phyloP scores from a whole-genome alignment of 345 rosid species.

The Eucalyptus camaldulensis region DNA sequence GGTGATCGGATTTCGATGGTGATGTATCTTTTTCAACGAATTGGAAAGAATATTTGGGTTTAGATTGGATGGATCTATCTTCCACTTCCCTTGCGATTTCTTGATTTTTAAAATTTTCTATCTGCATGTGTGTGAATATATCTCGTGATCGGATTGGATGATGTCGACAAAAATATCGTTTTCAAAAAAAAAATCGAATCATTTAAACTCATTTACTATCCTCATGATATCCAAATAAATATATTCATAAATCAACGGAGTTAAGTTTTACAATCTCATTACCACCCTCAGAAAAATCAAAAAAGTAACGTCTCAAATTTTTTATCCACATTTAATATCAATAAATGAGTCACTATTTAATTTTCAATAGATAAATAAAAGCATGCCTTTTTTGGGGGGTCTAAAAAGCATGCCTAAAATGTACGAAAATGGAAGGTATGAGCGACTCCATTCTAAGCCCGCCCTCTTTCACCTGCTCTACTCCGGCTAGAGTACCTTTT shows the following conservation, averaged over 20 bases:
- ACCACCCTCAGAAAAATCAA: fast-evolving
- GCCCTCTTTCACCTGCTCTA: neutral
- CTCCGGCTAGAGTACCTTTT: neutral
- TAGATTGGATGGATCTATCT: fast-evolving
- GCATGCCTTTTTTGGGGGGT: neutral
- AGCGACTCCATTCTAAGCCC: neutral
- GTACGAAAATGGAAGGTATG: neutral
- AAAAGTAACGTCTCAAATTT: neutral
- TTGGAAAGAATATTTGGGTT: neutral
- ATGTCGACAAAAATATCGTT: neutral
- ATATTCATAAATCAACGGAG: neutral
- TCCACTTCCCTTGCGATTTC: neutral
- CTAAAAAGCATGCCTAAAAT: neutral
- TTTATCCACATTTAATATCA: neutral
- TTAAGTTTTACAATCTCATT: neutral
- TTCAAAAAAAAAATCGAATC: neutral
- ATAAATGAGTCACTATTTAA: neutral
- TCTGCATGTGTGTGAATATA: neutral
- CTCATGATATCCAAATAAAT: neutral
- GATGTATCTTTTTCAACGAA: neutral
- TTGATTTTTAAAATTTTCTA: neutral
- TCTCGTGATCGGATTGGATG: neutral
- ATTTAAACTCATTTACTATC: neutral
- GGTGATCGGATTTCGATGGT: neutral
- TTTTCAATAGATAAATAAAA: neutral